These are phyloP conservation scores for Dactylella cylindrospora DNA, from an alignment of 2,329 filamentous ascomycete species.

Conservation along the genomic window DNA sequence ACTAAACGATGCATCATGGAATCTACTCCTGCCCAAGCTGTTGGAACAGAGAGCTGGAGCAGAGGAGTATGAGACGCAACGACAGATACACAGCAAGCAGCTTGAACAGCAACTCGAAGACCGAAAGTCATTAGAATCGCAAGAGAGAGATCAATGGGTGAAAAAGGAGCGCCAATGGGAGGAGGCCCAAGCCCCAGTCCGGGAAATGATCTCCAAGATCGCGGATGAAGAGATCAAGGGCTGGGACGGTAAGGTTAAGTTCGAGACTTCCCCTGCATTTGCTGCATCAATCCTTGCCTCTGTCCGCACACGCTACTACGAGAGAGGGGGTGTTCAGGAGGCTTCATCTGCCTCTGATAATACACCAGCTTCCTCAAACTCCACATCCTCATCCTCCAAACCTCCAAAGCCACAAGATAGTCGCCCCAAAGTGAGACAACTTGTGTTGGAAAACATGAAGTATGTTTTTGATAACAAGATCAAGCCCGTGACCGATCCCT, in stretches of 20 bases:
- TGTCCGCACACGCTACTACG: conserved; percentile 68
- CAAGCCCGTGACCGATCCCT: conserved; percentile 66
- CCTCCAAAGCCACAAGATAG: neutral
- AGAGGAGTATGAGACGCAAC: conserved; percentile 60
- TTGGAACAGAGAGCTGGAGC: conserved; percentile 66
- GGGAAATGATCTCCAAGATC: conserved; percentile 65
- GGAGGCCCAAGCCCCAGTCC: conserved; percentile 67
- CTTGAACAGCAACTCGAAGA: conserved; percentile 52
- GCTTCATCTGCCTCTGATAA: conserved; percentile 57
- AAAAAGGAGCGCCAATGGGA: conserved; percentile 70
- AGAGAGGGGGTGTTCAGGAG: conserved; percentile 52
- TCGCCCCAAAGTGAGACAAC: conserved; percentile 52
- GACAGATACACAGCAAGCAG: conserved; percentile 55
- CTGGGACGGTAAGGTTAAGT: conserved; percentile 67
- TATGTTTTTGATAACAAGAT: conserved; percentile 79
- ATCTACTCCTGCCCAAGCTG: conserved; percentile 66
- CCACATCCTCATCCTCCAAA: conserved; percentile 9
- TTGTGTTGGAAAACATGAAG: conserved; percentile 82
- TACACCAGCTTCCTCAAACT: conserved; percentile 51
- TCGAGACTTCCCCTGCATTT: conserved; percentile 67
- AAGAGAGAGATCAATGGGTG: conserved; percentile 60
- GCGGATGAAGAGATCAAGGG: conserved; percentile 70
- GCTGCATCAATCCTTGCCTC: conserved; percentile 70
- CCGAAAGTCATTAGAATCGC: conserved; percentile 56
- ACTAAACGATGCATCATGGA: conserved; percentile 70